Conservation (phyloP, 164 flowering plant species). For the Taxillus chinensis region DNA sequence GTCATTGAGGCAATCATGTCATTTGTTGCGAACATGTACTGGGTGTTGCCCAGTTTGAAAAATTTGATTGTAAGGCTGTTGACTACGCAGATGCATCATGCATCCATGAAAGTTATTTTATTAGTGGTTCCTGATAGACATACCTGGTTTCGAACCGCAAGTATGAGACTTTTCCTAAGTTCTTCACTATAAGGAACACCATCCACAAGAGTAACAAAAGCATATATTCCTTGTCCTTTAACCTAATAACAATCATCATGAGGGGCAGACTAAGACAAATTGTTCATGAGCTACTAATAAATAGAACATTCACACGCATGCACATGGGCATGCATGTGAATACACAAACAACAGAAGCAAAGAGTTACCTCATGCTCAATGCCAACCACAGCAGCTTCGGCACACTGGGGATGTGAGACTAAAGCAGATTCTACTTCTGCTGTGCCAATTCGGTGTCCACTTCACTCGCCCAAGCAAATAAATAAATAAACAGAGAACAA, state of each 20-base stretch:
- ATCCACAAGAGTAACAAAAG: slow-evolving; percentile 84
- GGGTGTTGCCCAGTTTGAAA: too few species aligned
- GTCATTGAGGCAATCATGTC: too few species aligned
- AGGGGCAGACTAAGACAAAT: background rate
- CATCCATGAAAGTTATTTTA: background rate
- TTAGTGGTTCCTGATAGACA: background rate
- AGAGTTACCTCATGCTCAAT: slow-evolving; percentile 86
- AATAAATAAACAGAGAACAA: background rate
- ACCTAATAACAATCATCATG: slow-evolving; percentile 37
- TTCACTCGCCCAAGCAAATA: slow-evolving; percentile 16
- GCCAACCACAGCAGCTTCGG: slow-evolving; percentile 99
- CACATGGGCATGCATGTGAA: background rate
- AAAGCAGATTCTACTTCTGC: slow-evolving; percentile 99
- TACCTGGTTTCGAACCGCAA: slow-evolving; percentile 85
- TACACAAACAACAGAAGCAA: background rate
- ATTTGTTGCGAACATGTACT: too few species aligned
- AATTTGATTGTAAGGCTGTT: background rate
- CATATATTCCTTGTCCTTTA: slow-evolving; percentile 97
- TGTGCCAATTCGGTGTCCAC: slow-evolving; percentile 99
- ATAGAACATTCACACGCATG: too few species aligned
- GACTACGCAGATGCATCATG: background rate
- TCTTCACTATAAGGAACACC: slow-evolving; percentile 94
- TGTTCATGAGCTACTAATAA: background rate
- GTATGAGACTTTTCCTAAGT: slow-evolving; percentile 66
- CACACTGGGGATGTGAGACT: slow-evolving; percentile 94